Base-by-base conservation (phyloP, 768 basidiomycete genomes). In the Suillus weaverae region DNA sequence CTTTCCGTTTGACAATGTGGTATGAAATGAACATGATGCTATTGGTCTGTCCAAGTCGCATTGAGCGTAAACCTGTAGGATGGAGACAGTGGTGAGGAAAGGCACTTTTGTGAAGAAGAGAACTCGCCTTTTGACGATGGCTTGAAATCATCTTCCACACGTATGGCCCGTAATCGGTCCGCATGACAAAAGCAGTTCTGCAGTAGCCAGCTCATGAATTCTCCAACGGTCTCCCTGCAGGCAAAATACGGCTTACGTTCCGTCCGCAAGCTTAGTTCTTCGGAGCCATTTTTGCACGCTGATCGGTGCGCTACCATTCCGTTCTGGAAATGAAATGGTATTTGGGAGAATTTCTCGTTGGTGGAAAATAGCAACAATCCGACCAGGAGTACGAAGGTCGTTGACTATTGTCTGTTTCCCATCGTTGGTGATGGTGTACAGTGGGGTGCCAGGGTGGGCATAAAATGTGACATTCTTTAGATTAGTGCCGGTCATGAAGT, bases 241-340 rank as follows among this genome's bases (percentile, higher is more conserved):
- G 18, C 18, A 41, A 59, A 59, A 18, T 20, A 22, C 5, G 26
- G 66, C 76, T 70, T 60, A 76, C 74, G 57, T 67, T 65, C 71
- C 70, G 38, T 69, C 71, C 3, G 64, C 36, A 16, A 69, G 46
- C 48, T 71, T 77, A 38, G 66, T 69, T 38, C 66, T 71, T 63
- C 66, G 72, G 26, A 76, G 65, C 74, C 74, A 76, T 56, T 73
- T 69, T 26, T 71, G 74, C 9, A 74, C 20, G 61, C 41, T 69
- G 35, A 73, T 13, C 4, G 68, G 68, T 10, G 36, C 8, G 14
- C 46, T 54, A 11, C n/a, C 26, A 32, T 39, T 41, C 16, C 66
- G 67, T 22, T 55, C 62, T n/a, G 74, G 71, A 51, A 76, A 77
- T 18, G 70, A 71, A 10, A 76, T 66, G 5, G 66, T 74, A 26